phyloP scores from a whole-genome alignment of 2,329 filamentous ascomycete species.

The Botrytis byssoidea region DNA sequence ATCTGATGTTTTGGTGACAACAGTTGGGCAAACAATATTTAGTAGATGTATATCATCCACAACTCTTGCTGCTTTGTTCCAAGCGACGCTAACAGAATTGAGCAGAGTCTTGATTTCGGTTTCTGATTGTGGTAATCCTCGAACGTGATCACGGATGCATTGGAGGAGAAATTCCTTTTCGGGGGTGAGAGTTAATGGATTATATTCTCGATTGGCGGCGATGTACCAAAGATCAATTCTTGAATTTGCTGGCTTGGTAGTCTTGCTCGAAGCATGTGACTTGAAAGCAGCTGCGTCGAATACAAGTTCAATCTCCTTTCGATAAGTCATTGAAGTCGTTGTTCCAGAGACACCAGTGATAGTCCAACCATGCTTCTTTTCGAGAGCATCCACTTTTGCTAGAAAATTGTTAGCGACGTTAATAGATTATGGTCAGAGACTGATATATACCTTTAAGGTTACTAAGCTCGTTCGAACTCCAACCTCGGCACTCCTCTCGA shows the following conservation, averaged over 20 bases:
- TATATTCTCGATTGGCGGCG: conserved; percentile 54
- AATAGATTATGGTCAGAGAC: background rate
- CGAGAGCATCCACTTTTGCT: conserved; percentile 66
- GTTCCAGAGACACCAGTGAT: conserved; percentile 63
- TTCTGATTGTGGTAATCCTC: conserved; percentile 57
- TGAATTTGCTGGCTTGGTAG: conserved; percentile 42
- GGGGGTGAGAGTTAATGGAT: conserved; percentile 55
- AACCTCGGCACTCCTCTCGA: conserved; percentile 84
- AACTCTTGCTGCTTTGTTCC: conserved; percentile 63
- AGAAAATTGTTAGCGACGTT: conserved; percentile 41
- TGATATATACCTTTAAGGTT: conserved; percentile 65
- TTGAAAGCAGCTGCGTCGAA: conserved; percentile 67
- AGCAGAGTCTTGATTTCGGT: conserved; percentile 60
- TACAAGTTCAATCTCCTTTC: conserved; percentile 68
- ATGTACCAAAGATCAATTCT: conserved; percentile 71
- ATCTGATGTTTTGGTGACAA: conserved; percentile 62
- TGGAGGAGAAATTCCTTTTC: conserved; percentile 76
- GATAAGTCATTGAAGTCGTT: conserved; percentile 71
- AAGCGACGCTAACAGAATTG: conserved; percentile 57
- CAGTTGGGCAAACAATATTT: conserved; percentile 63
- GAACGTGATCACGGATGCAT: conserved; percentile 66
- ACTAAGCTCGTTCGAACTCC: conserved; percentile 79
- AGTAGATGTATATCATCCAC: conserved; percentile 61
- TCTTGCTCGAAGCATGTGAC: conserved; percentile 27
- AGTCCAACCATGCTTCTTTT: conserved; percentile 68